phyloP scores from a whole-genome alignment of 208 protist species.

The Acanthamoeba triangularis region DNA sequence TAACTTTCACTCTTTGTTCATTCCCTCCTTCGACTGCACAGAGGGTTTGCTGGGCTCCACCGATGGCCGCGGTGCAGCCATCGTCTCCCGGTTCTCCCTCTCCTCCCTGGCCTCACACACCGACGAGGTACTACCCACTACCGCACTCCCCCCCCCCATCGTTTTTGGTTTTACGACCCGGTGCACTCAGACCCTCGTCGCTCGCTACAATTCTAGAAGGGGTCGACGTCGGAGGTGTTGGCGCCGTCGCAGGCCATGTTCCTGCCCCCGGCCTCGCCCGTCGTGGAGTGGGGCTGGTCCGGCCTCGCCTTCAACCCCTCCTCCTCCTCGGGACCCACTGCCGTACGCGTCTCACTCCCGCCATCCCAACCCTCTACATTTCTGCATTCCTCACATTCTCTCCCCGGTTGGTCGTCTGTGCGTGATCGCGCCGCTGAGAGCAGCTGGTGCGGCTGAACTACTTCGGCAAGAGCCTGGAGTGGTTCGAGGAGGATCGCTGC shows the following conservation, averaged over 20 bases:
- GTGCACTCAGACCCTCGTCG: not conserved
- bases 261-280: not conserved
- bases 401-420: not conserved
- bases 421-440: not conserved
- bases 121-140: too few species aligned
- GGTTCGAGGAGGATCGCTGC: slow-evolving; percentile 19
- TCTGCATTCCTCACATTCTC: too few species aligned
- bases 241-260: not conserved
- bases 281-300: slow-evolving; percentile 17
- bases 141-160: too few species aligned
- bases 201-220: too few species aligned
- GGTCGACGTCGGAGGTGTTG: not conserved
- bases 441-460: slow-evolving; percentile 28
- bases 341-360: too few species aligned
- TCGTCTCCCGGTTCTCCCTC: not conserved
- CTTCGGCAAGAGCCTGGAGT: not conserved
- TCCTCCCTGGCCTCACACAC: not conserved
- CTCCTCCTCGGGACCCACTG: not conserved
- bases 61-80: not conserved
- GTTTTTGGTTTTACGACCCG: too few species aligned
- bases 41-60: slow-evolving; percentile 27
- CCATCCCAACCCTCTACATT: too few species aligned
- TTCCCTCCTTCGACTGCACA: not conserved
- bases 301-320: slow-evolving; percentile 14
- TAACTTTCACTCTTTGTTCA: too few species aligned